Percentiles rank a stretch among this genome's conserved stretches.
Evolutionary conservation across 225 moss, liverwort and hornwort genomes (phyloP).

Genomic region (Marchantia polymorpha): DNA sequence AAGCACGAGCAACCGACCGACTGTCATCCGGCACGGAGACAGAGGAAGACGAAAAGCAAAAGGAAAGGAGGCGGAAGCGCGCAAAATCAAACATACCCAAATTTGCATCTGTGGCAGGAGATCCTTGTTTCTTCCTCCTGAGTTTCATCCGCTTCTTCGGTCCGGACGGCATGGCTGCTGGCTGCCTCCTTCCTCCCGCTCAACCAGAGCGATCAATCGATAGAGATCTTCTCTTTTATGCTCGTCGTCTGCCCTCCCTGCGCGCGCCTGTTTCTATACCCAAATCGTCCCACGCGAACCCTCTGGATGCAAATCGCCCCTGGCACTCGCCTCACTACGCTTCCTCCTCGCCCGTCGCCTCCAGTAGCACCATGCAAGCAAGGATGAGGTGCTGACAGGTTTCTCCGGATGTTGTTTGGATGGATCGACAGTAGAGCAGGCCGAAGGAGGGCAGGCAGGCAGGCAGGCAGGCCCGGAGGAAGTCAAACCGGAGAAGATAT

Average conservation of each 20-base stretch:
- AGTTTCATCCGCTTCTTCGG: conserved; percentile 39
- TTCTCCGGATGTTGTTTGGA: too few species aligned
- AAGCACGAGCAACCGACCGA: not conserved
- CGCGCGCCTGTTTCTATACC: not conserved
- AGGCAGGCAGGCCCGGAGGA: too few species aligned
- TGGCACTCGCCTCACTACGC: too few species aligned
- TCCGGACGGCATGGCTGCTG: conserved; percentile 46
- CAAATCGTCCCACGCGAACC: not conserved
- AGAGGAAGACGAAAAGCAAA: not conserved
- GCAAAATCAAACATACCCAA: conserved; percentile 29
- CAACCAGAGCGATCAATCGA: not conserved
- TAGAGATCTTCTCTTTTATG: not conserved
- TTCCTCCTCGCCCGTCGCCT: too few species aligned
- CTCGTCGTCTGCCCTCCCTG: not conserved
- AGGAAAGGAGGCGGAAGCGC: not conserved
- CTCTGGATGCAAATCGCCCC: too few species aligned
- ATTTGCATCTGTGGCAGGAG: conserved; percentile 34
- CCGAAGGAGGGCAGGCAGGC: too few species aligned
- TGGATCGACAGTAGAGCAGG: too few species aligned
- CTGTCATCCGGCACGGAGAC: not conserved
- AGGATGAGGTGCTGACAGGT: too few species aligned
- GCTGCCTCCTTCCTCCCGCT: not conserved
- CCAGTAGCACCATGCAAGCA: too few species aligned
- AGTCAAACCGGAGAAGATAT: too few species aligned
- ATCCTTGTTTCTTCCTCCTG: conserved; percentile 41